Base-by-base conservation (phyloP, 169 alveolate genomes). In the Cryptosporidium tyzzeri region DNA sequence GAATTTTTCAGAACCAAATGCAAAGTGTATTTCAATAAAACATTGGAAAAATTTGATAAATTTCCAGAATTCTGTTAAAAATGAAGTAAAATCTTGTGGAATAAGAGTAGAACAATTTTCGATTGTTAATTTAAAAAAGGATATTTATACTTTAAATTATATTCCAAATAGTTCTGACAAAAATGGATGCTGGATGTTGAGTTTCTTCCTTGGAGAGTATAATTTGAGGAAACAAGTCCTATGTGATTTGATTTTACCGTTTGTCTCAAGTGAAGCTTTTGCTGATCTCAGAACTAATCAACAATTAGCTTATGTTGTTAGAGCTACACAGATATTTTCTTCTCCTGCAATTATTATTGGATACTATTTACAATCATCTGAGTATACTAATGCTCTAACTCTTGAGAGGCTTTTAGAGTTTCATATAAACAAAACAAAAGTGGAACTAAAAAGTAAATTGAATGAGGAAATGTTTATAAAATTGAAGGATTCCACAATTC, bases 331-430 rank as follows among this genome's bases (percentile, higher is more conserved):
- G 26, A n/a, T 80, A 65, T 62, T 80, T 21, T 59, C 89, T 14
- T 80, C 80, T 16, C 89, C 89, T 29, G 75, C 55, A 23, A 59
- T 62, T 9, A 48, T 80, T 61, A 48, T 80, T 26, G 89, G 89
- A 4, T 80, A 80, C 37, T 80, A 80, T n/a, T 37, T 80, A 12
- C 89, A 80, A 23, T 80, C 89, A 29, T 80, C 89, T 59, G 89
- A 80, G 39, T 80, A 45, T 44, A 80, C 59, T 9, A 80, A 80
- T 80, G 69, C 80, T n/a, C 35, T 80, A 41, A 67, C 65, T 8
- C 69, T 80, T 16, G 59, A 80, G 31, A 65, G 75, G n/a, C 75
- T 80, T 33, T 39, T 80, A 23, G 75, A 65, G 23, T 80, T 80
- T 65, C 89, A 80, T 26, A 23, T 48, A 5, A n/a, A 80, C 7